Base-by-base conservation (phyloP, 139 green algal species). In the Picocystis salinarum region DNA sequence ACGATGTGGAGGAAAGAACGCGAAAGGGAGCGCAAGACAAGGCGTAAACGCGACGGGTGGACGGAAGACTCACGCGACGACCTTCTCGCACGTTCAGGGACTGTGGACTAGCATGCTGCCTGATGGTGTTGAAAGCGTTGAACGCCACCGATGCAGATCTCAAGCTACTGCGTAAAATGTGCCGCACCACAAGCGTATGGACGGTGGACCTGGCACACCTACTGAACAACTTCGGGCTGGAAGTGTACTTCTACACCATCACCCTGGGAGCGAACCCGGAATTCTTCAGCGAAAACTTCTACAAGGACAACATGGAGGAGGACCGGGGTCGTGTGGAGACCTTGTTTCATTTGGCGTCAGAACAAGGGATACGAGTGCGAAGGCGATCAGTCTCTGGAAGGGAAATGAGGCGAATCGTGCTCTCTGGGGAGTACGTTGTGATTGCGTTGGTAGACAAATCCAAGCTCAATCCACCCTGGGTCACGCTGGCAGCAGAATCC, bases 161-260 rank as follows among this genome's bases (percentile, higher is more conserved):
- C n/a, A 23, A 60, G 0, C 42, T 48, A 15, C 39, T 92, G 39
- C 46, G 52, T 1, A 39, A 69, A 19, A 41, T 80, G 1, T 83
- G 67, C 51, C 34, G 56, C 9, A 83, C 64, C 17, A 75, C 54
- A 18, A 91, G 79, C 45, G 67, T 93, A 2, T 94, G 83, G 83
- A 93, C 80, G 1, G 62, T 94, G 4, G 83, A 94, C 59, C 55
- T 94, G 12, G 83, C 83, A 0, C 69, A 87, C 53, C 64, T 93
- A 24, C 58, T 93, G 31, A 61, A 70, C 0, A 51, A 50, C 42
- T 85, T 80, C 33, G 68, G 66, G 1, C 28, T 80, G 24, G 25
- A 56, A 0, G 70, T 88, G 10, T 52, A 42, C 2, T 77, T 89
- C 48, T 45, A 58, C 26, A 93, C 83, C 0, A 50, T 74, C 15